Percentiles rank a stretch among this genome's conserved stretches.
phyloP scores from a whole-genome alignment of 2,329 filamentous ascomycete genomes.

The Lachnellula occidentalis region DNA sequence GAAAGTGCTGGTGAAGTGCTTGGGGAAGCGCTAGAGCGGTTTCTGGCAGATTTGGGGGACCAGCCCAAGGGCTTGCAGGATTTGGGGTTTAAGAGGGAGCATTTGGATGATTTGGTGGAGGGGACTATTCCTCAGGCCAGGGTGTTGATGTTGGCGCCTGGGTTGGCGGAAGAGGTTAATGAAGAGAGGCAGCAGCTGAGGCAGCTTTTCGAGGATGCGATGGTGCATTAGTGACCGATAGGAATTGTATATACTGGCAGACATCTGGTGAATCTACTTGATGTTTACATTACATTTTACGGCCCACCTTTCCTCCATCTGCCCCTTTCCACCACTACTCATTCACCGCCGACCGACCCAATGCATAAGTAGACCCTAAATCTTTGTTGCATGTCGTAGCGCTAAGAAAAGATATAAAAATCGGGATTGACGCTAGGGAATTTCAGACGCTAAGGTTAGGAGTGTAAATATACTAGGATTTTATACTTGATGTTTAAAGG shows the following conservation, averaged over 20 bases:
- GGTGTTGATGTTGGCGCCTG: constrained; percentile 88
- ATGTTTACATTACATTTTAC: too few relatives aligned
- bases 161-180: constrained; percentile 63
- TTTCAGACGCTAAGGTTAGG: too few relatives aligned
- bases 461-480: too few relatives aligned
- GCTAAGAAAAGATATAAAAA: too few relatives aligned
- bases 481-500: too few relatives aligned
- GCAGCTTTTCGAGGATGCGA: constrained; percentile 58
- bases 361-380: too few relatives aligned
- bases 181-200: constrained; percentile 68
- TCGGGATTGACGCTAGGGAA: too few relatives aligned
- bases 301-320: too few relatives aligned
- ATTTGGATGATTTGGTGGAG: constrained; percentile 82
- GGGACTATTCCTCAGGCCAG: constrained; percentile 89
- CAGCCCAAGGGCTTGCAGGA: constrained; percentile 82
- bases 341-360: too few relatives aligned
- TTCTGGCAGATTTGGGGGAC: constrained; percentile 78
- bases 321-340: too few relatives aligned
- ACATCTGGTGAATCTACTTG: background rate
- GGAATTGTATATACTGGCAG: background rate
- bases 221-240: constrained; percentile 40
- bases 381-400: too few relatives aligned
- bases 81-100: constrained; percentile 69
- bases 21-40: constrained; percentile 73
- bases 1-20: constrained; percentile 88